Conservation (phyloP, 768 basidiomycete genomes). For the Termitomyces sp. region DNA sequence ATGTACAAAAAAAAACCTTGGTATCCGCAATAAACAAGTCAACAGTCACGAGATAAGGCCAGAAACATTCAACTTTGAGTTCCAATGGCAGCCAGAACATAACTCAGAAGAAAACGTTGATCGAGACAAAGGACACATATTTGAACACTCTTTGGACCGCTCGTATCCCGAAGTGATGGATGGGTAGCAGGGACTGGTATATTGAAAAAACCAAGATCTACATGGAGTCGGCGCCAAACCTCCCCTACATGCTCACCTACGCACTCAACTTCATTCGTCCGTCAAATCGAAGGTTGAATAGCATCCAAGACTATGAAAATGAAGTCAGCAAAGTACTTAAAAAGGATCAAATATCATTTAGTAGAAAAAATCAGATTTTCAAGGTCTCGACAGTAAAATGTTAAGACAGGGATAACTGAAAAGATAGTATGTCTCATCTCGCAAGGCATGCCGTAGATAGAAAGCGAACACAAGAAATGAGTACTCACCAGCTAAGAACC, state of each 20-base stretch:
- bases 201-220: background rate
- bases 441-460: background rate
- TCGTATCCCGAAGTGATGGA: background rate
- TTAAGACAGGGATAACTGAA: conserved; percentile 35
- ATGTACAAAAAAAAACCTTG: background rate
- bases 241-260: background rate
- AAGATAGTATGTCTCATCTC: conserved; percentile 25
- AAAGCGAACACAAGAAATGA: background rate
- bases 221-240: background rate
- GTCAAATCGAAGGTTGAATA: background rate
- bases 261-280: background rate
- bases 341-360: background rate
- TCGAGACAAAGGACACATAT: background rate
- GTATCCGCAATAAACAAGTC: background rate
- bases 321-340: background rate
- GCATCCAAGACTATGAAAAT: background rate
- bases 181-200: background rate
- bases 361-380: conserved; percentile 28
- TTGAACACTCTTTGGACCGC: background rate
- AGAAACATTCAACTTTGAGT: background rate
- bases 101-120: background rate
- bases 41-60: background rate
- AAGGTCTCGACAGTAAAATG: conserved; percentile 24
- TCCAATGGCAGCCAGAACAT: no score
- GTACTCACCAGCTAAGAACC: conserved; percentile 1